Evolutionary conservation across 1,139 yeast genomes (phyloP).

Genomic region (Zygosaccharomyces pseudobailii): DNA sequence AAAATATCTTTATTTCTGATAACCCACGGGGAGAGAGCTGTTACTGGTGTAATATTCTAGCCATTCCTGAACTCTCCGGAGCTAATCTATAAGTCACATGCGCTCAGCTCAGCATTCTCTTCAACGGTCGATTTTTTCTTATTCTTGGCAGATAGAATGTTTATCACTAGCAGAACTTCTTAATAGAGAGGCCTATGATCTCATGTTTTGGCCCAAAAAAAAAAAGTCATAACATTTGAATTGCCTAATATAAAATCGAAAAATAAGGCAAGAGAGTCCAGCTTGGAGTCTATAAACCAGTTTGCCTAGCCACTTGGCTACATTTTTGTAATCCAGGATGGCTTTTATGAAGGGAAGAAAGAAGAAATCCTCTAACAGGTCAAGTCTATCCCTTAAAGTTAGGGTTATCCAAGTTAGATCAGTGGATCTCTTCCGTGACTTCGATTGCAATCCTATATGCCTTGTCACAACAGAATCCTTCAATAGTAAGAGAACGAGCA

Average conservation of each 20-base stretch:
- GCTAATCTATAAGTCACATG: neutral
- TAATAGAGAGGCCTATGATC: neutral
- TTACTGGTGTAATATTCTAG: no score
- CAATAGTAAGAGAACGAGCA: slow-evolving; percentile 23
- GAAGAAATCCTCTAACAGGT: slow-evolving; percentile 13
- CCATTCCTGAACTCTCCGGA: neutral
- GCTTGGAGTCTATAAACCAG: neutral
- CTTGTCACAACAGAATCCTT: slow-evolving; percentile 27
- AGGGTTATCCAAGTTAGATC: slow-evolving; percentile 23
- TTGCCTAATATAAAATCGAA: neutral
- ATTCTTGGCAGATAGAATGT: slow-evolving; percentile 3
- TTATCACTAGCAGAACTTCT: neutral
- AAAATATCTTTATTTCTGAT: no score
- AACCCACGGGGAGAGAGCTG: no score
- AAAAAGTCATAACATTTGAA: neutral
- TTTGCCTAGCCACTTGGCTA: neutral
- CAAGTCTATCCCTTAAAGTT: slow-evolving; percentile 20
- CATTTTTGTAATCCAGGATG: slow-evolving; percentile 11
- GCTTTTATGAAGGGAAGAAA: slow-evolving; percentile 19
- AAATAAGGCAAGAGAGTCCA: neutral
- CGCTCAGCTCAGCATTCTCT: neutral
- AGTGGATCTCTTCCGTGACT: slow-evolving; percentile 23
- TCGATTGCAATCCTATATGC: slow-evolving; percentile 31
- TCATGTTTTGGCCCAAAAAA: neutral
- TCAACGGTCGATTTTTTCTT: neutral